Conservation (phyloP, 176 grass and related monocot genomes). For the Chrysopogon serrulatus region DNA sequence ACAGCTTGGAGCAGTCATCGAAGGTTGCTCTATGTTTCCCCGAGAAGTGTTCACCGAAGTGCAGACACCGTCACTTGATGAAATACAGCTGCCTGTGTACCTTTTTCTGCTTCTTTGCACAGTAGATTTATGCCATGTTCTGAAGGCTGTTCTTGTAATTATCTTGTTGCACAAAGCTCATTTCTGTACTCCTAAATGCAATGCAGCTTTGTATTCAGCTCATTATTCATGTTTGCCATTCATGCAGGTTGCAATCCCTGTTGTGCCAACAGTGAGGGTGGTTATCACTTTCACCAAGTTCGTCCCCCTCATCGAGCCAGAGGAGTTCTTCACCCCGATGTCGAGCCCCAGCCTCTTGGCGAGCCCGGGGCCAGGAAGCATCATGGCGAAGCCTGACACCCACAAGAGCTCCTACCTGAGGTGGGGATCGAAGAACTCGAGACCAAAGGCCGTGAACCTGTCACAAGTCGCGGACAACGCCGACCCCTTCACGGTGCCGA, state of each 20-base stretch:
- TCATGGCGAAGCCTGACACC: constrained; percentile 40
- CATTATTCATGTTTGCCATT: not conserved
- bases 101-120: not conserved
- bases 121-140: not conserved
- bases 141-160: not conserved
- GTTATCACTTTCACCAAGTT: constrained; percentile 94
- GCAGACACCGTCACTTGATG: not conserved
- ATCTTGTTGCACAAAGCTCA: not conserved
- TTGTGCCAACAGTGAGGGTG: constrained; percentile 86
- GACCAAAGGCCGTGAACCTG: constrained; percentile 66
- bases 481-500: constrained; percentile 75
- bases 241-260: constrained; percentile 87
- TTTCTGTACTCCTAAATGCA: not conserved
- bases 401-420: constrained; percentile 70
- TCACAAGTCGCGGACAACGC: constrained; percentile 70
- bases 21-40: constrained; percentile 9
- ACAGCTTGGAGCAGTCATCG: not conserved
- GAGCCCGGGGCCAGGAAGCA: constrained; percentile 49
- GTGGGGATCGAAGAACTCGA: constrained; percentile 50
- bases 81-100: not conserved
- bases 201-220: constrained; percentile 2
- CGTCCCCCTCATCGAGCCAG: constrained; percentile 67
- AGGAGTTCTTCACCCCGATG: constrained; percentile 96
- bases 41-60: constrained; percentile 9
- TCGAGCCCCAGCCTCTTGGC: constrained; percentile 87